Percentiles rank a stretch among this genome's conserved stretches.
These are phyloP conservation scores for Candida ovalis DNA, from an alignment of 805 yeast genomes.

Conservation along the genomic window DNA sequence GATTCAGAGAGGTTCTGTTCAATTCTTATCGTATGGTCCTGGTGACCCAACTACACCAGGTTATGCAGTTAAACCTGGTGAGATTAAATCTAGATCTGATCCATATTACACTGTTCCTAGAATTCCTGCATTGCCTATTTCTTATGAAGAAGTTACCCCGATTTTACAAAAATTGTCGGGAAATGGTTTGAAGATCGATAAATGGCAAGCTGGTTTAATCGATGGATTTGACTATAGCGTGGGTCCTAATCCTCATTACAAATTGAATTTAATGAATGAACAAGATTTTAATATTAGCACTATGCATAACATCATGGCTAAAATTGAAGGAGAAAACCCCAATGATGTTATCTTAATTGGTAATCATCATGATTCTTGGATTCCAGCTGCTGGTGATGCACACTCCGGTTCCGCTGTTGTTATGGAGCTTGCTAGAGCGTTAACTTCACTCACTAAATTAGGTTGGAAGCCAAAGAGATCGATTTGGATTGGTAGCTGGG, in stretches of 20 bases:
- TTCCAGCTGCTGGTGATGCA: conserved; percentile 76
- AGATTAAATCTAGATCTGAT: conserved; percentile 44
- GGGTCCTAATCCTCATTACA: conserved; percentile 35
- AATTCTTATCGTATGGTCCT: conserved; percentile 55
- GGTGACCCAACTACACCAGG: conserved; percentile 84
- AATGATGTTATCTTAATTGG: conserved; percentile 63
- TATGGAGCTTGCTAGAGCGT: conserved; percentile 59
- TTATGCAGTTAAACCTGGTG: conserved; percentile 55
- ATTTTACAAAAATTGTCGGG: conserved; percentile 58
- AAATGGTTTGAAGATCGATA: conserved; percentile 41
- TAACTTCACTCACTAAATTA: conserved; percentile 43
- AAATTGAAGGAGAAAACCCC: conserved; percentile 48
- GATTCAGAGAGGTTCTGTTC: conserved; percentile 74
- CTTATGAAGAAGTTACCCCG: conserved; percentile 60
- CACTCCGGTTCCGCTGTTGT: conserved; percentile 67
- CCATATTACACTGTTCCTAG: conserved; percentile 51
- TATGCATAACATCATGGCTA: conserved; percentile 60
- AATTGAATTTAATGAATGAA: conserved; percentile 52
- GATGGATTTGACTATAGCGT: conserved; percentile 33
- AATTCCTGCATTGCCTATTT: conserved; percentile 71
- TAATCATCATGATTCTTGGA: conserved; percentile 81
- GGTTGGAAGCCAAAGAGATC: conserved; percentile 78
- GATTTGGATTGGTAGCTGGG: conserved; percentile 73
- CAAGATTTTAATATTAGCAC: conserved; percentile 63
- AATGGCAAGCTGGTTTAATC: conserved; percentile 30